A percentile compares a stretch with the other conserved stretches of the same genome.
phyloP scores from a whole-genome alignment of 1,139 yeast genomes.

The Geotrichum restrictum region DNA sequence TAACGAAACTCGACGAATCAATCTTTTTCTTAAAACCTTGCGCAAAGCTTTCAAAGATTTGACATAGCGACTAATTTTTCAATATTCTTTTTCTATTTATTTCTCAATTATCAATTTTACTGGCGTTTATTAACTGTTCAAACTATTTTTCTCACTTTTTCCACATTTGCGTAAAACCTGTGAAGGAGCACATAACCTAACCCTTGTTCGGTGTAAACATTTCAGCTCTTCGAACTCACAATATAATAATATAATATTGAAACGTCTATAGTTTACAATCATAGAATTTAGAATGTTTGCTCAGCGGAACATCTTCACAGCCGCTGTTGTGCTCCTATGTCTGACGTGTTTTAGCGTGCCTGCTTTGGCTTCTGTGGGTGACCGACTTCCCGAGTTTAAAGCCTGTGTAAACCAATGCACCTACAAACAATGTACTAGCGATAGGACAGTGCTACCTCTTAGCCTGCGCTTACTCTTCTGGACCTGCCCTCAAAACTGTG shows the following conservation, averaged over 20 bases:
- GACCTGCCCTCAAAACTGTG: slow-evolving; percentile 83
- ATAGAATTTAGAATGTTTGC: background rate
- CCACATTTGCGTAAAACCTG: background rate
- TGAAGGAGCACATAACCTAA: background rate
- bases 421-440: slow-evolving; percentile 37
- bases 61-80: background rate
- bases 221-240: background rate
- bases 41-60: slow-evolving; percentile 17
- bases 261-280: background rate
- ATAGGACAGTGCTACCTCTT: slow-evolving; percentile 40
- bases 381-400: slow-evolving; percentile 63
- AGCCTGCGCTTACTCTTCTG: slow-evolving; percentile 56
- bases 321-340: background rate
- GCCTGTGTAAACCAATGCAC: slow-evolving; percentile 64
- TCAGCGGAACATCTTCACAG: background rate
- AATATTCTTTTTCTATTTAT: background rate
- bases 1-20: slow-evolving; percentile 26
- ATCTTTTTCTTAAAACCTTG: slow-evolving; percentile 28
- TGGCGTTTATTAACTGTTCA: background rate
- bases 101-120: too few species aligned
- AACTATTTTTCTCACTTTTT: too few species aligned
- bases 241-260: background rate
- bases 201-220: background rate
- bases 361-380: slow-evolving; percentile 65
- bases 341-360: slow-evolving; percentile 9